Conservation (phyloP, 2,329 filamentous ascomycete species). For the Grosmannia serpens region DNA sequence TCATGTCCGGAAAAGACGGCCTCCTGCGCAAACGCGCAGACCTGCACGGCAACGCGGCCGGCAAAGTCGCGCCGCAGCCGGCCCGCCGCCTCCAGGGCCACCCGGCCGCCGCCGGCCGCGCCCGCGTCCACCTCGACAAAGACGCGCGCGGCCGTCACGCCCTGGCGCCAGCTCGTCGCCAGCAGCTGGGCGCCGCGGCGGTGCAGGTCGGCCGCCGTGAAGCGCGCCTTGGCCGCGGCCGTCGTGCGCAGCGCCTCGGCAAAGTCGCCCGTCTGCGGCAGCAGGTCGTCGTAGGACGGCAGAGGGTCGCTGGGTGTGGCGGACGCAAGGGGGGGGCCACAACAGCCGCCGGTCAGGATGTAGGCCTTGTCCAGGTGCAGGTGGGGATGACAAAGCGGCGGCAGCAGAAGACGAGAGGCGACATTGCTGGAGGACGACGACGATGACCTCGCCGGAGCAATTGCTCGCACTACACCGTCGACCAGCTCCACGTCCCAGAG, state of each 20-base stretch:
- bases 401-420: constrained; percentile 19
- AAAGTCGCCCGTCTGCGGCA: constrained; percentile 50
- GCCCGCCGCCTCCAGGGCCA: constrained; percentile 38
- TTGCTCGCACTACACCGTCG: constrained; percentile 5
- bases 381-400: constrained; percentile 55
- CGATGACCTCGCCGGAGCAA: background rate
- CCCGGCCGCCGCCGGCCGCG: constrained; percentile 26
- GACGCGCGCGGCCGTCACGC: constrained; percentile 57
- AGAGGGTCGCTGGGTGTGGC: background rate
- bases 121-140: constrained; percentile 61
- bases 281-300: constrained; percentile 46
- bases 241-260: constrained; percentile 46
- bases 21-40: constrained; percentile 62
- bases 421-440: background rate
- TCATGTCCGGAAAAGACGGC: constrained; percentile 40
- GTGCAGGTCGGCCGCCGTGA: constrained; percentile 50
- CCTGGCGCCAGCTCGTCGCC: constrained; percentile 49
- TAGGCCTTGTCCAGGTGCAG: constrained; percentile 61
- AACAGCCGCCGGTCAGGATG: constrained; percentile 30
- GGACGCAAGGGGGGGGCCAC: too few relatives aligned
- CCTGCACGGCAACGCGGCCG: constrained; percentile 46
- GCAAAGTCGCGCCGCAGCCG: constrained; percentile 42
- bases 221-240: constrained; percentile 47
- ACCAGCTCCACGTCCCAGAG: constrained; percentile 10
- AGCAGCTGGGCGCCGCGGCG: constrained; percentile 53